Conservation (phyloP, 257 asterid species). For the Salvia hispanica region DNA sequence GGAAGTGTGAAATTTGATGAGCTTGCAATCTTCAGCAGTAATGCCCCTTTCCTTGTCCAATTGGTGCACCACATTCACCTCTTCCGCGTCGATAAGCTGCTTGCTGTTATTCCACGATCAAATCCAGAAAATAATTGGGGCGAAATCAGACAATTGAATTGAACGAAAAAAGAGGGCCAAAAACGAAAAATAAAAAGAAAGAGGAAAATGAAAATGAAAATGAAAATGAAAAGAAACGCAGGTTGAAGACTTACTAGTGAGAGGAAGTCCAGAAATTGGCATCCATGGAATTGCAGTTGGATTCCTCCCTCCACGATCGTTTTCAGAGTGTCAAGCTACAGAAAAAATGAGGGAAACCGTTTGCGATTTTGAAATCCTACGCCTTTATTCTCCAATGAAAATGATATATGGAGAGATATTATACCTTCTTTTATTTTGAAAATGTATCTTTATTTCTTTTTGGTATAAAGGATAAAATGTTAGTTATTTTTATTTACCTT, state of each 20-base stretch:
- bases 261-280: conserved; percentile 97
- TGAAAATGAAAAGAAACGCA: neutral
- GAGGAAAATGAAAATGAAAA: neutral
- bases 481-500: no score
- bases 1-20: conserved; percentile 82
- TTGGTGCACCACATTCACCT: conserved; percentile 74
- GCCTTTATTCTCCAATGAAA: no score
- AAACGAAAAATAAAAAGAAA: neutral
- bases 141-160: conserved; percentile 10
- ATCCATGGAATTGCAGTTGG: conserved; percentile 52
- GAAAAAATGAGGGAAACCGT: no score
- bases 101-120: conserved; percentile 48
- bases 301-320: neutral
- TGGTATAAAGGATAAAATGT: no score
- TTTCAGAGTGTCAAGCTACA: no score
- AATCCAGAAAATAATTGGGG: neutral
- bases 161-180: neutral
- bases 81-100: conserved; percentile 78
- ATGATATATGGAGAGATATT: no score
- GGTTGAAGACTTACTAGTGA: conserved; percentile 58
- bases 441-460: no score
- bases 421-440: no score
- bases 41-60: conserved; percentile 83
- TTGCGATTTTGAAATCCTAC: no score
- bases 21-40: conserved; percentile 84